Evolutionary conservation across 192 early-diverging fungal genomes (phyloP).

Genomic region (Hyaloraphidium curvatum): DNA sequence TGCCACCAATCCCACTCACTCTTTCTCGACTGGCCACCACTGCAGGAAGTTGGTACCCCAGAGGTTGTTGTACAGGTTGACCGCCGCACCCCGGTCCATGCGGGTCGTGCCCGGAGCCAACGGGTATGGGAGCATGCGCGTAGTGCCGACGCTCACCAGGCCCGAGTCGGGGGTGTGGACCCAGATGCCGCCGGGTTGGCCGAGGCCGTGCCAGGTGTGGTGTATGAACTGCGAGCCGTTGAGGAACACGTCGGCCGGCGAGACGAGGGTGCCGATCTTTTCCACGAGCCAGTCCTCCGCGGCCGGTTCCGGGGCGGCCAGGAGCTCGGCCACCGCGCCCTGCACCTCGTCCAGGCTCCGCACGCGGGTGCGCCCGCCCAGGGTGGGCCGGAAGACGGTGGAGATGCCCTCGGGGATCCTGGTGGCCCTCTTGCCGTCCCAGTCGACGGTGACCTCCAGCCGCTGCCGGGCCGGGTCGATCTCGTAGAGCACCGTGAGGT

Average conservation of each 20-base stretch:
- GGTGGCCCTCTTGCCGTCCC: neutral
- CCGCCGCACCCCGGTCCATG: neutral
- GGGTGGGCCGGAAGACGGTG: neutral
- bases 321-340: neutral
- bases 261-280: neutral
- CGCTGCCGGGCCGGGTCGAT: neutral
- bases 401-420: neutral
- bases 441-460: neutral
- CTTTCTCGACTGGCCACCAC: no score
- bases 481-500: no score
- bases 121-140: no score
- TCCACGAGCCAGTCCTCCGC: neutral
- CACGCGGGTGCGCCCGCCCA: neutral
- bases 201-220: neutral
- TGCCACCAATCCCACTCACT: no score
- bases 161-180: neutral
- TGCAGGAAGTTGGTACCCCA: constrained; percentile 1
- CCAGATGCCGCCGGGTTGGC: neutral
- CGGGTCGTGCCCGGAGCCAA: neutral
- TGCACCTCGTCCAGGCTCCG: neutral
- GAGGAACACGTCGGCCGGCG: neutral
- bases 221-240: neutral
- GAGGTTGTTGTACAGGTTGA: neutral
- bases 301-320: no score
- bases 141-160: neutral